phyloP scores from a whole-genome alignment of 2,329 filamentous ascomycete genomes.

The Bimuria novae-zelandiae region DNA sequence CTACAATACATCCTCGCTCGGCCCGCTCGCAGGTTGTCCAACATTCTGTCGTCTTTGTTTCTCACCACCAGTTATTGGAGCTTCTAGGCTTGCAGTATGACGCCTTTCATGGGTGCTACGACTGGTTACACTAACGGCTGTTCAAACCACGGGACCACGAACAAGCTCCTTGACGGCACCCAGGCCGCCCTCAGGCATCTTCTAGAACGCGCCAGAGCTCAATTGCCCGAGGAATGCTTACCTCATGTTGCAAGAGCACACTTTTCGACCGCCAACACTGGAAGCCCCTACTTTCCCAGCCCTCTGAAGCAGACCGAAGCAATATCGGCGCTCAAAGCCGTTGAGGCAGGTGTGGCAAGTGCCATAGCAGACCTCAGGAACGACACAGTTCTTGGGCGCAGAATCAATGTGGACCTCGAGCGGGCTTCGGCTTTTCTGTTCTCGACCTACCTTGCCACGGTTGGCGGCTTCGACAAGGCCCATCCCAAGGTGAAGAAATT shows the following conservation, averaged over 20 bases:
- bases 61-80: background rate
- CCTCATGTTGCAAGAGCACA: constrained; percentile 33
- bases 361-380: constrained; percentile 60
- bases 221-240: constrained; percentile 41
- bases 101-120: constrained; percentile 31
- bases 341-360: constrained; percentile 65
- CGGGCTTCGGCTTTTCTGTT: constrained; percentile 61
- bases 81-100: constrained; percentile 22
- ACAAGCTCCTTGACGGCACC: constrained; percentile 42
- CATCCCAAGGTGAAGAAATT: constrained; percentile 53
- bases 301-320: constrained; percentile 60
- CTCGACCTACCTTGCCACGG: constrained; percentile 61
- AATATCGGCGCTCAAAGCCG: constrained; percentile 60
- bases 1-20: background rate
- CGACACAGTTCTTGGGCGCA: constrained; percentile 49
- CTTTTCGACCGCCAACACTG: constrained; percentile 45
- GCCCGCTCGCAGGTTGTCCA: constrained; percentile 2
- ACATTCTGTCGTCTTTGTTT: constrained; percentile 6
- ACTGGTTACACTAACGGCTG: constrained; percentile 17
- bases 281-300: constrained; percentile 47
- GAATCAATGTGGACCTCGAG: constrained; percentile 59
- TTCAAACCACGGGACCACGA: constrained; percentile 10
- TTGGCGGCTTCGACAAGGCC: constrained; percentile 55
- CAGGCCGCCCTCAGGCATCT: constrained; percentile 38
- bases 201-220: constrained; percentile 35